Conservation (phyloP, 352 stramenopile species). For the Globisporangium takayamanum region DNA sequence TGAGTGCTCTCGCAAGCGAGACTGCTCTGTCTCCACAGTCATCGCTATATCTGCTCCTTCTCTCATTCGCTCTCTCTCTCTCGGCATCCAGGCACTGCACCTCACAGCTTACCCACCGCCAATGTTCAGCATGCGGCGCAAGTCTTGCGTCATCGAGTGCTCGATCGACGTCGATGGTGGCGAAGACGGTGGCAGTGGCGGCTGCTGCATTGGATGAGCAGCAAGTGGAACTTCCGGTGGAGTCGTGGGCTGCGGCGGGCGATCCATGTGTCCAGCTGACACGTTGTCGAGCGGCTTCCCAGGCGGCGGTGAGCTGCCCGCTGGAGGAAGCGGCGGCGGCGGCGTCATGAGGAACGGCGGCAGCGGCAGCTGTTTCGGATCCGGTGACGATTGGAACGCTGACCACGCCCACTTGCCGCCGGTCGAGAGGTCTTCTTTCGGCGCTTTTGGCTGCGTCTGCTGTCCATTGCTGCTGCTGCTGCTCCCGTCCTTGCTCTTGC, state of each 20-base stretch:
- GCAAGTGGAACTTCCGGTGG: constrained; percentile 9
- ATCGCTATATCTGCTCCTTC: too few species aligned
- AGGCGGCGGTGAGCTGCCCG: constrained; percentile 17
- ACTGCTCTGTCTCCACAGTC: too few species aligned
- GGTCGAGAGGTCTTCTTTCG: constrained; percentile 46
- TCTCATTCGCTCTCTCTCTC: background rate
- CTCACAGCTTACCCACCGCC: constrained; percentile 24
- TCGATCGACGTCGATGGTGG: constrained; percentile 30
- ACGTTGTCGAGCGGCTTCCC: constrained; percentile 5
- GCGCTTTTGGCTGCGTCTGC: background rate
- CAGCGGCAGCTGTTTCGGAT: constrained; percentile 63
- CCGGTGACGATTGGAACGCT: constrained; percentile 75
- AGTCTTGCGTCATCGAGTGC: constrained; percentile 72
- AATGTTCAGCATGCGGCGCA: constrained; percentile 80
- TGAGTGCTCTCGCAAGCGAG: too few species aligned
- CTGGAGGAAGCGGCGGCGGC: constrained; percentile 16
- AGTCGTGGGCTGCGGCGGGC: constrained; percentile 30
- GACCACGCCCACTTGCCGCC: constrained; percentile 80
- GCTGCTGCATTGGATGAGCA: background rate
- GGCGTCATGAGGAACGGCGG: constrained; percentile 52
- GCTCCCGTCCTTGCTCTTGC: constrained; percentile 25
- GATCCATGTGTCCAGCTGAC: constrained; percentile 4
- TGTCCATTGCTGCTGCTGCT: constrained; percentile 21
- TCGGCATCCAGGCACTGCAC: too few species aligned
- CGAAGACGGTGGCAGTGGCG: background rate